Base-by-base conservation (phyloP, 371 early-diverging fungal genomes). In the Capillidium heterosporum region DNA sequence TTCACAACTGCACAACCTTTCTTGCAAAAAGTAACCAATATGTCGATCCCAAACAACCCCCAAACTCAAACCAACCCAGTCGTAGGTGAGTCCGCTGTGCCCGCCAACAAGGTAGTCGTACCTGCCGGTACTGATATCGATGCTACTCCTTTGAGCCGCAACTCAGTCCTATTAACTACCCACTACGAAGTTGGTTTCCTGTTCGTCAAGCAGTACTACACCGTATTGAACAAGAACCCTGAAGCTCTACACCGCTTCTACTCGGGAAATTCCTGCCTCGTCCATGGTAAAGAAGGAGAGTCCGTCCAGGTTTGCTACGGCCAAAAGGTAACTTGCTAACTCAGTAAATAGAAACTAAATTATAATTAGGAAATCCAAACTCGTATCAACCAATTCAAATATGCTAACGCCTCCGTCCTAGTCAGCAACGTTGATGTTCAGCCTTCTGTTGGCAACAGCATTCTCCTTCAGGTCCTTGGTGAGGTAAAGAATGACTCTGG, bases 131-230 rank as follows among this genome's bases (percentile, higher is more conserved):
- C n/a, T n/a, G n/a, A n/a, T n/a, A n/a, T n/a, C n/a, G n/a, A n/a
- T n/a, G n/a, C n/a, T n/a, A n/a, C n/a, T n/a, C n/a, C n/a, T n/a
- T n/a, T n/a, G n/a, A n/a, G n/a, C n/a, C n/a, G n/a, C n/a, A n/a
- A n/a, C n/a, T n/a, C n/a, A n/a, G 43, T 48, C 2, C 41, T 41
- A 27, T 32, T 42, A n/a, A n/a, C n/a, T n/a, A n/a, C n/a, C n/a
- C n/a, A n/a, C 1, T 58, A 58, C 29, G 87, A 91, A 64, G 81
- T 95, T 48, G 93, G 91, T 40, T 82, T 86, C 81, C 75, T 90
- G 65, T 95, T 95, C 74, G 93, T 91, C 56, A 87, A 89, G 64
- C 86, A 95, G 65, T 95, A 91, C 69, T 95, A 95, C 71, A 90
- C 89, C 26, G 81, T 87, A 63, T 61, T 95, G 65, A 87, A 86